Evolutionary conservation across 768 basidiomycete species (phyloP), one percentile per base, ranked within the genome.

Genomic region (Trametes elegans): DNA sequence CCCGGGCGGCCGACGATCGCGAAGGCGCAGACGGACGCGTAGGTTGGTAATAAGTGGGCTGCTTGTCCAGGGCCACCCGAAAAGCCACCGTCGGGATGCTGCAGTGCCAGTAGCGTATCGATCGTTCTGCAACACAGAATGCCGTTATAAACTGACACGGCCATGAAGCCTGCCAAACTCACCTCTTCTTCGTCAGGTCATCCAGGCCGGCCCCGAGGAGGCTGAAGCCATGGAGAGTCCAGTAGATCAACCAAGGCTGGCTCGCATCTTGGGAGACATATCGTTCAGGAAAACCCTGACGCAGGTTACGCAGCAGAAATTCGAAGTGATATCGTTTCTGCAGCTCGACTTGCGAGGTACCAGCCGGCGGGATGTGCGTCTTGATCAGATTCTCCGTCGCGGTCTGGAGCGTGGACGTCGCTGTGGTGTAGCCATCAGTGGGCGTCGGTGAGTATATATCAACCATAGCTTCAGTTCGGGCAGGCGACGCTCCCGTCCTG

Each of bases 161-260:
- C n/a, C n/a, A n/a, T n/a, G n/a, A n/a, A n/a, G n/a, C n/a, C n/a
- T n/a, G n/a, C n/a, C n/a, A n/a, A n/a, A 68, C 78, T 51, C 62
- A 93, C 93, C 82, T 76, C 60, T 90, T 83, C 68, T 85, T 89
- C 63, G 82, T 93, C 18, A 73, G 78, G 2, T 85, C 84, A 75
- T 95, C 93, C 45, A 96, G 63, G 2, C 75, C 85, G 7, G 91
- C 85, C 45, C 93, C 90, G 39, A 96, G 66, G 2, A 84, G 66
- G 62, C 88, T 87, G 63, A 97, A 88, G 13, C 86, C 77, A 63
- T 99, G 94, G 9, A 95, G 67, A 0, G 85, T 86, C 95, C 97
- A 98, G 72, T 90, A 98, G 55, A 98, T 68, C 26, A 98, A 74
- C 97, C 97, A 98, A 0, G 97, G 90, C 63, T 96, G 87, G 61